These are phyloP conservation scores for Solanum dulcamara DNA, from an alignment of 257 asterid genomes.

Conservation along the genomic window DNA sequence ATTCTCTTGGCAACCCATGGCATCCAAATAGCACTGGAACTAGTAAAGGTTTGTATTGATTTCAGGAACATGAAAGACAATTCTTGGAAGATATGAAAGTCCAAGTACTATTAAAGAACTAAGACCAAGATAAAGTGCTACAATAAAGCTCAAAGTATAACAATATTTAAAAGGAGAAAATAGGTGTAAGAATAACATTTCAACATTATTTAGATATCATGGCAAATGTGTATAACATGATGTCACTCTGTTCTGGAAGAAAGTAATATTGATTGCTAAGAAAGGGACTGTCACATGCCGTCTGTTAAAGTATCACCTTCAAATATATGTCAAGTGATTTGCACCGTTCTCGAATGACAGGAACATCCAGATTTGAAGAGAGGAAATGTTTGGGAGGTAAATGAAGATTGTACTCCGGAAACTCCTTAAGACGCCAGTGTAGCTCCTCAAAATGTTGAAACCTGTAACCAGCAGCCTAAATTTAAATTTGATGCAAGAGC, in stretches of 20 bases:
- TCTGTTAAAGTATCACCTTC: constrained; percentile 46
- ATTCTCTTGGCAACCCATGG: neutral
- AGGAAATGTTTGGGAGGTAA: constrained; percentile 97
- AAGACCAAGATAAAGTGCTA: neutral
- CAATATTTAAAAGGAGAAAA: neutral
- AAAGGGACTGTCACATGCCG: neutral
- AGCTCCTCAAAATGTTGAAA: constrained; percentile 92
- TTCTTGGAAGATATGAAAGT: neutral
- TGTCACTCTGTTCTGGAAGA: neutral
- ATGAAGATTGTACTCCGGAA: constrained; percentile 80
- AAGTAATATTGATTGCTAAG: neutral
- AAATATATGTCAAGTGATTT: constrained; percentile 75
- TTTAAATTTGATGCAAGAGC: neutral
- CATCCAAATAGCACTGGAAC: neutral
- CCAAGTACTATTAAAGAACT: neutral
- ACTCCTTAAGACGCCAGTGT: constrained; percentile 88
- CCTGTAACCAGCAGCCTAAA: constrained; percentile 27
- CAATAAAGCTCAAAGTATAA: neutral
- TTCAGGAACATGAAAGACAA: neutral
- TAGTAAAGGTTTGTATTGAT: neutral
- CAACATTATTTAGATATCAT: neutral
- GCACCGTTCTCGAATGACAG: constrained; percentile 77
- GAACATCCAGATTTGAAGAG: constrained; percentile 68
- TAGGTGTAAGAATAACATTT: neutral
- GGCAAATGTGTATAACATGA: neutral